phyloP scores from a whole-genome alignment of 352 stramenopile genomes.

The Blastocystis sp. region DNA sequence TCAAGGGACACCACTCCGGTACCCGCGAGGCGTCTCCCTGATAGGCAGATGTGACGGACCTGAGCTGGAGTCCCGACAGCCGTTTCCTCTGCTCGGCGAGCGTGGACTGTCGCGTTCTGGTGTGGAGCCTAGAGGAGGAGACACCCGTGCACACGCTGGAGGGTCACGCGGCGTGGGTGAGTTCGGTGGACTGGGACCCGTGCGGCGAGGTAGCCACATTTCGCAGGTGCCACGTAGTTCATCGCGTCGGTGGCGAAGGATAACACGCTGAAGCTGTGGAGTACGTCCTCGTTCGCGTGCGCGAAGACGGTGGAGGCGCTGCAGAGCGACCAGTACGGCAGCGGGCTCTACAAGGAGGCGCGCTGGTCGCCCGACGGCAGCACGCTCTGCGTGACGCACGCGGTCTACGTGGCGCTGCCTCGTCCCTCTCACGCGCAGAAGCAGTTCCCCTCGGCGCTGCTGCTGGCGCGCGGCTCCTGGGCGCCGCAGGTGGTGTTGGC shows the following conservation, averaged over 20 bases:
- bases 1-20: constrained; percentile 46
- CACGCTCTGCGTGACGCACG: constrained; percentile 21
- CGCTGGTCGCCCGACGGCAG: constrained; percentile 20
- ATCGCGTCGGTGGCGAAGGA: constrained; percentile 41
- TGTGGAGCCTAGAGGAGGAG: not conserved
- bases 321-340: not conserved
- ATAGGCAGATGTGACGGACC: constrained; percentile 2
- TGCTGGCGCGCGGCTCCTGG: not conserved
- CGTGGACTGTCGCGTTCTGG: constrained; percentile 11
- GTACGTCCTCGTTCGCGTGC: not conserved
- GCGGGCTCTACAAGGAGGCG: constrained; percentile 17
- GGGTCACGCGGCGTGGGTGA: constrained; percentile 26
- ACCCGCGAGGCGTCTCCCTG: not conserved
- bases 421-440: not conserved
- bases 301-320: not conserved
- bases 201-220: not conserved
- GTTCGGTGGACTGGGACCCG: constrained; percentile 34
- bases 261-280: constrained; percentile 22
- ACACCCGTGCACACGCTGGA: not conserved
- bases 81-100: constrained; percentile 18
- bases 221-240: not conserved
- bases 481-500: constrained; percentile 8
- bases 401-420: not conserved
- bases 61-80: constrained; percentile 46
- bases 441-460: not conserved